Percentiles rank a stretch among this genome's conserved stretches.
Evolutionary conservation across 257 asterid genomes (phyloP).

Genomic region (Nicotiana paniculata): DNA sequence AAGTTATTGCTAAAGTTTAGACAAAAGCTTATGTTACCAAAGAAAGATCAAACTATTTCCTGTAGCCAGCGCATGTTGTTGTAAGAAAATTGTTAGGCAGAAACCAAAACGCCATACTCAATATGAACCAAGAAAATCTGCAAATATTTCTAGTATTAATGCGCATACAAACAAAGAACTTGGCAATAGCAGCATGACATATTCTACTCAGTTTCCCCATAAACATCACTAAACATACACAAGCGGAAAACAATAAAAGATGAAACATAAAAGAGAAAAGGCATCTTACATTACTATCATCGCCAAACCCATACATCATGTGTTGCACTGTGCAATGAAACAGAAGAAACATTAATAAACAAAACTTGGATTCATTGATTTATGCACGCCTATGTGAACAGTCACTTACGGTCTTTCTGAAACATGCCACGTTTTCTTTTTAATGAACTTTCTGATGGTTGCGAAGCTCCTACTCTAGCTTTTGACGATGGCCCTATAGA

Average conservation of each 20-base stretch:
- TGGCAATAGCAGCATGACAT: not conserved
- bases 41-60: not conserved
- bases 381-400: not conserved
- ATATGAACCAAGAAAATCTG: not conserved
- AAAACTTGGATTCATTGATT: not conserved
- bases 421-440: conserved; percentile 94
- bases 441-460: conserved; percentile 56
- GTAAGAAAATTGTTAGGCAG: not conserved
- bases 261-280: not conserved
- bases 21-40: not conserved
- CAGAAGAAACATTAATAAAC: not conserved
- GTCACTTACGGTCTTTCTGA: conserved; percentile 81
- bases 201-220: not conserved
- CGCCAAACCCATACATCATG: conserved; percentile 96
- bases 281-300: conserved; percentile 68
- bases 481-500: conserved; percentile 56
- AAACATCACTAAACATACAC: not conserved
- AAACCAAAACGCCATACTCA: not conserved
- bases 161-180: not conserved
- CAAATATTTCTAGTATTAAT: not conserved
- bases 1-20: not conserved
- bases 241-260: not conserved
- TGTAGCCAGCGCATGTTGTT: not conserved
- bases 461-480: conserved; percentile 58
- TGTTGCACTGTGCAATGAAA: conserved; percentile 63